Base-by-base conservation (phyloP, 1,284 basidiomycete genomes). In the Trichosporon sp. region DNA sequence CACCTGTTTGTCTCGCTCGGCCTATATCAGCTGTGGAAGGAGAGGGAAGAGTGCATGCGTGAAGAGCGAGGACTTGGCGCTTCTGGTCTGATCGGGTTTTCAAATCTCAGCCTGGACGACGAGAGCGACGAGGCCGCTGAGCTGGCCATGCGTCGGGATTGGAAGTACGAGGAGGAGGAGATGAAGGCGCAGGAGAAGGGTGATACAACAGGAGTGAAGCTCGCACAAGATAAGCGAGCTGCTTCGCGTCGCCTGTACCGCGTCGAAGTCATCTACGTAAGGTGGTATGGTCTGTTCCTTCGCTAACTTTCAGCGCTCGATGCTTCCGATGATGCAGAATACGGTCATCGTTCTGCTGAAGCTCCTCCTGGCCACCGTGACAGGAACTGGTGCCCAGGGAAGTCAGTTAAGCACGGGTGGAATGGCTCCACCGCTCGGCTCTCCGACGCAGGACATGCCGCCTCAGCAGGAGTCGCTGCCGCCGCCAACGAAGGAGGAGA, bases 21-120 rank as follows among this genome's bases (percentile, higher is more conserved):
- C 31, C 85, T 98, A 43, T 91, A 91, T 86, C 97, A 99, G 85
- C 94, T 95, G 88, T 98, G 94, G 92, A 88, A 92, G 81, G 91
- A 94, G 2, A 87, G 97, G 69, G 96, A 98, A 82, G 96, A 98
- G 78, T 97, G 92, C 79, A 92, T 97, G 87, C 91, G 91, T 2
- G 90, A 92, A 68, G 97, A 99, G 85, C 93, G 94, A 77, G 97
- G 96, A 11, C 84, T 98, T 73, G 91, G 84, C 0, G 70, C 65
- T 21, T 71, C 67, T 2, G 84, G 83, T 0, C 72, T 84, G 70
- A 93, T 76, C 86, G 89, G 83, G 87, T 94, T 87, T 79, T 91
- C 68, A 10, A 74, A 54, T 59, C 51, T 75, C 65, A 69, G 69
- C 38, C 70, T 74, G 32, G 72, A 78, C 31, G 78, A 79, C 56